phyloP scores from a whole-genome alignment of 1,139 yeast genomes.

The Scheffersomyces quercinus region DNA sequence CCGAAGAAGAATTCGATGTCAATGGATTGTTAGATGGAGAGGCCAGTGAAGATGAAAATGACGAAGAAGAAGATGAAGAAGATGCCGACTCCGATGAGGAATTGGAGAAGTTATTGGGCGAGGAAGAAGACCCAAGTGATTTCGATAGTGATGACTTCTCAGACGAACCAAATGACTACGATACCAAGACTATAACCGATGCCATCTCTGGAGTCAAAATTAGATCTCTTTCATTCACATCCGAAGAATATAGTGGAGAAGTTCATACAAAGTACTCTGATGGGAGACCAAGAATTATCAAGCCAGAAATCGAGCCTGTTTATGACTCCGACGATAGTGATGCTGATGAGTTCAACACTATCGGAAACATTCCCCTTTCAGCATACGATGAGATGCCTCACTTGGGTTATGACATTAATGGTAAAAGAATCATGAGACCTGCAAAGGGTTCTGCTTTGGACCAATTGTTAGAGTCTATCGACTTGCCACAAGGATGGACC shows the following conservation, averaged over 20 bases:
- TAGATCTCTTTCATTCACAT: conserved; percentile 44
- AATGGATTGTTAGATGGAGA: conserved; percentile 28
- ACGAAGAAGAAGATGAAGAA: conserved; percentile 29
- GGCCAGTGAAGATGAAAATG: conserved; percentile 24
- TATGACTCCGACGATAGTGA: conserved; percentile 95
- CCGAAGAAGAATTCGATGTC: conserved; percentile 33
- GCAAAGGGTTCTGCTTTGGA: conserved; percentile 96
- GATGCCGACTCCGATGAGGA: conserved; percentile 61
- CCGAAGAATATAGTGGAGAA: conserved; percentile 27
- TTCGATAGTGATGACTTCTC: conserved; percentile 43
- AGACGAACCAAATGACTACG: conserved; percentile 50
- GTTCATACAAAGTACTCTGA: conserved; percentile 67
- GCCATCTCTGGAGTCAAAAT: conserved; percentile 54
- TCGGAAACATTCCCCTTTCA: conserved; percentile 88
- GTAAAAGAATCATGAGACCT: conserved; percentile 97
- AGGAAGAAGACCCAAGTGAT: conserved; percentile 41
- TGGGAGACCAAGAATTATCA: conserved; percentile 72
- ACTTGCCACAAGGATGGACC: conserved; percentile 98
- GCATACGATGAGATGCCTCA: conserved; percentile 98
- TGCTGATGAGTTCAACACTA: conserved; percentile 78
- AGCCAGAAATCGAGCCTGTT: conserved; percentile 88
- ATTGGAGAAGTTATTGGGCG: conserved; percentile 57
- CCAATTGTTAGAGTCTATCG: conserved; percentile 82
- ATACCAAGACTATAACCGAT: conserved; percentile 52
- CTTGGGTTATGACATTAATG: conserved; percentile 94